These are phyloP conservation scores for Spinellus fusiger DNA, from an alignment of 192 early-diverging fungal species.

Conservation along the genomic window DNA sequence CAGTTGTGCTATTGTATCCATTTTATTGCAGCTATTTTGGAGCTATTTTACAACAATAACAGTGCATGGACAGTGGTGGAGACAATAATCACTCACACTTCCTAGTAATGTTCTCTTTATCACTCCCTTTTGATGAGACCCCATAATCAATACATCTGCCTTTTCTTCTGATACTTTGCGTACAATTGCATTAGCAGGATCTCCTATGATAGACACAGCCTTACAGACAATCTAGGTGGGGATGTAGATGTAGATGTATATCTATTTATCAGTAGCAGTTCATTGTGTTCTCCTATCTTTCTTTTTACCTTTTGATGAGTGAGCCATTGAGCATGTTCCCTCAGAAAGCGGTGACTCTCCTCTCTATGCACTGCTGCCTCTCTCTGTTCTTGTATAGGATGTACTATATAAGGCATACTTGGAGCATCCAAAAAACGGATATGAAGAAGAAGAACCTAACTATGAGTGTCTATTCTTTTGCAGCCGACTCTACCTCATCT, in stretches of 20 bases:
- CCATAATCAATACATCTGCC: constrained; percentile 56
- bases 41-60: constrained; percentile 34
- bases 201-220: constrained; percentile 56
- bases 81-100: constrained; percentile 43
- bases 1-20: not conserved
- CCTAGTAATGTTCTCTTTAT: constrained; percentile 44
- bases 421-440: constrained; percentile 22
- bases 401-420: constrained; percentile 19
- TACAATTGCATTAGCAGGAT: constrained; percentile 56
- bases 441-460: constrained; percentile 18
- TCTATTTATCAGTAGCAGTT: no score
- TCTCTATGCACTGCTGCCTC: constrained; percentile 19
- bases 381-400: constrained; percentile 14
- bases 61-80: constrained; percentile 33
- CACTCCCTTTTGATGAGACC: constrained; percentile 52
- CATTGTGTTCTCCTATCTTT: not conserved
- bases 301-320: constrained; percentile 13
- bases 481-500: constrained; percentile 28
- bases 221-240: constrained; percentile 32
- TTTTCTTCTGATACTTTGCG: constrained; percentile 51
- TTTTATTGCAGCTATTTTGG: no score
- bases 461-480: no score
- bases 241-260: no score
- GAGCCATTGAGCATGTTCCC: constrained; percentile 12
- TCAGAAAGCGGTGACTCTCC: constrained; percentile 22